These are phyloP conservation scores for Candida vartiovaarae DNA, from an alignment of 805 yeast species.

Conservation along the genomic window DNA sequence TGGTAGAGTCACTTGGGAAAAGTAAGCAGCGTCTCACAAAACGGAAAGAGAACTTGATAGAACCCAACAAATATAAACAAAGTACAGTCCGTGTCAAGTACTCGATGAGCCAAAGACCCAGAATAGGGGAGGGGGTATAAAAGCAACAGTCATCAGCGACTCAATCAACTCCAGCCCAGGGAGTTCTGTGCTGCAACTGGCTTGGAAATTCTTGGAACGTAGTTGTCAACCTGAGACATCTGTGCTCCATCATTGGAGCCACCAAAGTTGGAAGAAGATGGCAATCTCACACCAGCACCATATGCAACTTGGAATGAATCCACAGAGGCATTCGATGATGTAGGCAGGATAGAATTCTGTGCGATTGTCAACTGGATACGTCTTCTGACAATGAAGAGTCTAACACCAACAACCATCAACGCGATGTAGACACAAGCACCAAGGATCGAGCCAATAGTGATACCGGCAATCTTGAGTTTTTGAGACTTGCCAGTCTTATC, in stretches of 20 bases:
- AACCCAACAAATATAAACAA: no score
- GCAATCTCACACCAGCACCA: slow-evolving; percentile 19
- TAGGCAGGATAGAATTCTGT: slow-evolving; percentile 11
- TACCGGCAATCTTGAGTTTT: slow-evolving; percentile 55
- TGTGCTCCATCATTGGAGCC: slow-evolving; percentile 2
- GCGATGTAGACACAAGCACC: slow-evolving; percentile 67
- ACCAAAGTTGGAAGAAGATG: slow-evolving; percentile 1
- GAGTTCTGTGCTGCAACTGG: slow-evolving; percentile 70
- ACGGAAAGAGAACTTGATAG: no score
- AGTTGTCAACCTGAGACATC: slow-evolving; percentile 24
- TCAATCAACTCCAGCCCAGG: slow-evolving; percentile 53
- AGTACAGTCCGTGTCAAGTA: no score
- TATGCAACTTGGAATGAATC: slow-evolving; percentile 15
- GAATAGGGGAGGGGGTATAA: not conserved
- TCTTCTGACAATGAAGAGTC: slow-evolving; percentile 34
- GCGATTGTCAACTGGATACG: slow-evolving; percentile 14
- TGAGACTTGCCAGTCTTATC: not conserved
- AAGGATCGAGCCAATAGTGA: slow-evolving; percentile 74
- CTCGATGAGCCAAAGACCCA: no score
- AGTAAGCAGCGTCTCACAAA: no score
- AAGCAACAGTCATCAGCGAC: not conserved
- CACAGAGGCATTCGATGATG: slow-evolving; percentile 9
- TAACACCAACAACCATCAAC: slow-evolving; percentile 48
- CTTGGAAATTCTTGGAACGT: slow-evolving; percentile 46
- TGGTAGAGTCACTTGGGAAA: no score